These are phyloP conservation scores for Chlorella sp. DNA, from an alignment of 139 green algal genomes.

Conservation along the genomic window DNA sequence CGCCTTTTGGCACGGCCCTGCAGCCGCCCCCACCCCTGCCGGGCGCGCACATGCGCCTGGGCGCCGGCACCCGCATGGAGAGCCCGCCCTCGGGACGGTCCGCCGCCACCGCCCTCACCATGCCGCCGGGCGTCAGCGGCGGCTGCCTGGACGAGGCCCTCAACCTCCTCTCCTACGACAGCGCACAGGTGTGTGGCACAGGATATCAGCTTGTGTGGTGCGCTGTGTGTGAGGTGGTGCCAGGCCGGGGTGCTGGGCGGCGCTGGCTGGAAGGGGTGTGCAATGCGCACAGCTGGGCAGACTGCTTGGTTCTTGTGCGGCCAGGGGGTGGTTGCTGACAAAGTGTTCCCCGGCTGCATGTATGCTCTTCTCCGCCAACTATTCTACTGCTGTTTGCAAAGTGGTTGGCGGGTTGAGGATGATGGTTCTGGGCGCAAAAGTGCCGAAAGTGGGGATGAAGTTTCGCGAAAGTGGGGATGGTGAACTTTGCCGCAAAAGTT, in stretches of 20 bases:
- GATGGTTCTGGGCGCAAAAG: too few relatives aligned
- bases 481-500: too few relatives aligned
- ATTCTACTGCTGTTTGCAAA: too few relatives aligned
- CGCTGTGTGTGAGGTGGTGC: background rate
- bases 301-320: too few relatives aligned
- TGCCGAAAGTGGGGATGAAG: too few relatives aligned
- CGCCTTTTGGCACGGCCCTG: background rate
- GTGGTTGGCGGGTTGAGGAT: too few relatives aligned
- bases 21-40: slow-evolving; percentile 31
- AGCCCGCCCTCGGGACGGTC: background rate
- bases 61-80: background rate
- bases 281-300: too few relatives aligned
- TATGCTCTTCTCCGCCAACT: too few relatives aligned
- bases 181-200: slow-evolving; percentile 15
- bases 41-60: slow-evolving; percentile 4
- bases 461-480: too few relatives aligned
- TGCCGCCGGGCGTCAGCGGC: background rate
- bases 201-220: background rate
- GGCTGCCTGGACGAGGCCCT: slow-evolving; percentile 45
- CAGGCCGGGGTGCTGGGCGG: background rate
- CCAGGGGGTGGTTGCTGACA: too few relatives aligned
- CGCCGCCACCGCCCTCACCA: background rate
- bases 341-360: too few relatives aligned
- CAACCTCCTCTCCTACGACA: slow-evolving; percentile 43
- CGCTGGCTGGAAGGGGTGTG: background rate